Conservation (phyloP, 768 basidiomycete genomes). For the Kwoniella sp. region DNA sequence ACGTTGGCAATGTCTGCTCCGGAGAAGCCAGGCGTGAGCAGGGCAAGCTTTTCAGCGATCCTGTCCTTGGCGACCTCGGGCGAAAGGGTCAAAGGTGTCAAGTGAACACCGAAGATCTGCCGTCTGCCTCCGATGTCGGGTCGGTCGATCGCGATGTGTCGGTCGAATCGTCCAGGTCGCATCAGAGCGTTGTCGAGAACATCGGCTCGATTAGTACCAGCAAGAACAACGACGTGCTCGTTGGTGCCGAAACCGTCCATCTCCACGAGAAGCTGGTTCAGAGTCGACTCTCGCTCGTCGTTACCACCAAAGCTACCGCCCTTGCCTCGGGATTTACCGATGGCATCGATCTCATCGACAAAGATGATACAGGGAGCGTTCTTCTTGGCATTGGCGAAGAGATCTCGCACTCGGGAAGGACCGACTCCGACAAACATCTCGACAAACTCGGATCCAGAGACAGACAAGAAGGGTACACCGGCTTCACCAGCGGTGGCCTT, state of each 20-base stretch:
- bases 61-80: constrained; percentile 39
- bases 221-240: constrained; percentile 91
- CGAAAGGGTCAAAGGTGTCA: constrained; percentile 71
- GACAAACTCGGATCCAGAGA: constrained; percentile 97
- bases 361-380: constrained; percentile 98
- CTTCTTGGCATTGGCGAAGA: constrained; percentile 96
- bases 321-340: constrained; percentile 85
- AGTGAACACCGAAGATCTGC: constrained; percentile 90
- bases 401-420: constrained; percentile 91
- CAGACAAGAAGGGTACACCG: constrained; percentile 93
- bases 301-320: constrained; percentile 81
- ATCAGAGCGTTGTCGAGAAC: constrained; percentile 91
- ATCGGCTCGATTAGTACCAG: constrained; percentile 94
- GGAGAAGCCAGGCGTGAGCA: constrained; percentile 95
- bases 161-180: constrained; percentile 96
- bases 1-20: constrained; percentile 99
- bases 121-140: constrained; percentile 91
- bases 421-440: constrained; percentile 99
- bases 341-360: constrained; percentile 98
- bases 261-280: constrained; percentile 95
- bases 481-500: constrained; percentile 99
- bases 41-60: constrained; percentile 87
- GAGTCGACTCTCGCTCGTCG: constrained; percentile 94
- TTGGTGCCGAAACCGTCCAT: constrained; percentile 99
- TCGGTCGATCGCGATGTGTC: constrained; percentile 90